Percentiles rank a stretch among this genome's conserved stretches.
Evolutionary conservation across 192 early-diverging fungal species (phyloP).

Genomic region (Linnemannia zychae): DNA sequence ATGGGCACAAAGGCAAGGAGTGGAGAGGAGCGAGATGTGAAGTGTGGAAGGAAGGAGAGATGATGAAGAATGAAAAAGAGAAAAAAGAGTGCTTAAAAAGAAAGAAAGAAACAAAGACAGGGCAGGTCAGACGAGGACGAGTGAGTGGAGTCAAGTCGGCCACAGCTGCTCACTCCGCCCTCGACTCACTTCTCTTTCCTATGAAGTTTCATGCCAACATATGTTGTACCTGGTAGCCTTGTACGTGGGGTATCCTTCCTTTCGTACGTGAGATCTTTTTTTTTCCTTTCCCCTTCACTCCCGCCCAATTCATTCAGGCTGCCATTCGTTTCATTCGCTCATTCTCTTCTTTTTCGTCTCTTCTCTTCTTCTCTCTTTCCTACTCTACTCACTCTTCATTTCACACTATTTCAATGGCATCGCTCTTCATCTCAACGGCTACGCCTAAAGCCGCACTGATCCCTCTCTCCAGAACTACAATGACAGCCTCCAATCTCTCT

Average conservation of each 20-base stretch:
- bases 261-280: background rate
- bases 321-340: background rate
- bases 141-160: slow-evolving; percentile 11
- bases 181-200: too few species aligned
- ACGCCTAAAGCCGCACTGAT: background rate
- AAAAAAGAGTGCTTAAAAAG: background rate
- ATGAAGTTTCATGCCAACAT: too few species aligned
- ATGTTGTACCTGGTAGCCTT: too few species aligned
- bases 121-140: background rate
- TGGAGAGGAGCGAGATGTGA: background rate
- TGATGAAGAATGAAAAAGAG: background rate
- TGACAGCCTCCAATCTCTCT: background rate
- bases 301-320: background rate
- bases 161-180: background rate
- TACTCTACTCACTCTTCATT: background rate
- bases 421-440: background rate
- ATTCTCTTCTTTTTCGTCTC: background rate
- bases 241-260: background rate
- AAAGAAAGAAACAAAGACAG: background rate
- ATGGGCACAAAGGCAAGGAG: background rate
- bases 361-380: background rate
- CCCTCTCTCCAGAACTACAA: background rate
- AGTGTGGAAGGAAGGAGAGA: slow-evolving; percentile 1
- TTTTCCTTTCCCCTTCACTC: background rate
- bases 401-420: background rate